Conservation (phyloP, 345 rosid species). For the Nephelium lappaceum region DNA sequence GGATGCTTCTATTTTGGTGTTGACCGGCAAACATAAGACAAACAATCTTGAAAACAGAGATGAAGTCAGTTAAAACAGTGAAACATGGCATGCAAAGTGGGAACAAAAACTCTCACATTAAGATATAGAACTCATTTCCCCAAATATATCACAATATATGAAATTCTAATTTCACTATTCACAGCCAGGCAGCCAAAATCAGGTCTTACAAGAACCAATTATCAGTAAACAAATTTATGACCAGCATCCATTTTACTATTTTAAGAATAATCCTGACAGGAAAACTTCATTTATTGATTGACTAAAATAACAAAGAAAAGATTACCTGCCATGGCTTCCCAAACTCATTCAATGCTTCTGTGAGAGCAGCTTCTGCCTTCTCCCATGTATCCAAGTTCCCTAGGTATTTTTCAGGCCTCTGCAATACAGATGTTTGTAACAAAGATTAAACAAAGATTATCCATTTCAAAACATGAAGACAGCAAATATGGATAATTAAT, state of each 20-base stretch:
- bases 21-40: not conserved
- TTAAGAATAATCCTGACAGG: not conserved
- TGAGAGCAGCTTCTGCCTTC: slow-evolving; percentile 84
- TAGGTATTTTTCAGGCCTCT: slow-evolving; percentile 96
- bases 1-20: not conserved
- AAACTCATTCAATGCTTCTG: slow-evolving; percentile 71
- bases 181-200: not conserved
- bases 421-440: slow-evolving; percentile 22
- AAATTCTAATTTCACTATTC: not conserved
- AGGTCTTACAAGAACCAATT: not conserved
- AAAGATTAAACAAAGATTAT: not conserved
- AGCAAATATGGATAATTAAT: not conserved
- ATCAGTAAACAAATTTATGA: not conserved
- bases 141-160: not conserved
- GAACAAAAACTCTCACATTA: not conserved
- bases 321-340: slow-evolving; percentile 90
- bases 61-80: not conserved
- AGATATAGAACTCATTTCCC: not conserved
- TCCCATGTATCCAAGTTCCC: slow-evolving; percentile 87
- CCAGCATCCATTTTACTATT: not conserved
- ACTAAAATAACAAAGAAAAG: slow-evolving; percentile 3
- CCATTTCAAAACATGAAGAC: not conserved
- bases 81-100: not conserved
- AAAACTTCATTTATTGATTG: not conserved
- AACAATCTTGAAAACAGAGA: not conserved